Percentiles rank a stretch among this genome's conserved stretches.
These are phyloP conservation scores for Colletotrichum sp. DNA, from an alignment of 2,329 filamentous ascomycete species.

Conservation along the genomic window DNA sequence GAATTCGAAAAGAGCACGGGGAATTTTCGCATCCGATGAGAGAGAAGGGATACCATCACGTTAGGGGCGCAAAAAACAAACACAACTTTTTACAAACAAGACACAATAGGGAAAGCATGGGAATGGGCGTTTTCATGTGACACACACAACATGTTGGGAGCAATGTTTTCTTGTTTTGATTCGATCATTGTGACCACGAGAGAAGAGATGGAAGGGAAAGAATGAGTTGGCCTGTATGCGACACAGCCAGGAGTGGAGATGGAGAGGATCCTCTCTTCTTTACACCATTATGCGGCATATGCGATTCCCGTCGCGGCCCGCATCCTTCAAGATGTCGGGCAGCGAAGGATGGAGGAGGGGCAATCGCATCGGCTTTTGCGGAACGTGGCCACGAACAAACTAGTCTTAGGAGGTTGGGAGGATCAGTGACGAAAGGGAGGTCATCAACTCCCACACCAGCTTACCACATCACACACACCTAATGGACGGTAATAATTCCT, in stretches of 20 bases:
- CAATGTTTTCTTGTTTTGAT: background rate
- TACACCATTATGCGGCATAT: background rate
- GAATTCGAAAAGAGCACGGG: background rate
- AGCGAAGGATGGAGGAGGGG: background rate
- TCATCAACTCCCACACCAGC: background rate
- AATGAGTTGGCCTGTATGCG: background rate
- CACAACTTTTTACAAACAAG: background rate
- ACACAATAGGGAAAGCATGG: constrained; percentile 17
- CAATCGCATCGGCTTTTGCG: background rate
- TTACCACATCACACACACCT: background rate
- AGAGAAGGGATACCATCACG: background rate
- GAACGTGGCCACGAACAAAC: background rate
- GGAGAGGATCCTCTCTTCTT: background rate
- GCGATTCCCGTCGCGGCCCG: background rate
- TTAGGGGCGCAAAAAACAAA: background rate
- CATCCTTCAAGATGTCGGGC: background rate
- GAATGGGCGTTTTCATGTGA: constrained; percentile 17
- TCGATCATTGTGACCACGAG: constrained; percentile 10
- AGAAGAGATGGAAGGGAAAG: background rate
- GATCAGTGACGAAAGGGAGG: background rate
- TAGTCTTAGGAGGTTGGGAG: background rate
- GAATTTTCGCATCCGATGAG: background rate
- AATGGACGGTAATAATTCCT: background rate
- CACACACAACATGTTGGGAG: background rate
- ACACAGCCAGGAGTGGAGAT: background rate